Evolutionary conservation across 2,329 filamentous ascomycete species (phyloP).

Genomic region (Pseudogymnoascus sp.): DNA sequence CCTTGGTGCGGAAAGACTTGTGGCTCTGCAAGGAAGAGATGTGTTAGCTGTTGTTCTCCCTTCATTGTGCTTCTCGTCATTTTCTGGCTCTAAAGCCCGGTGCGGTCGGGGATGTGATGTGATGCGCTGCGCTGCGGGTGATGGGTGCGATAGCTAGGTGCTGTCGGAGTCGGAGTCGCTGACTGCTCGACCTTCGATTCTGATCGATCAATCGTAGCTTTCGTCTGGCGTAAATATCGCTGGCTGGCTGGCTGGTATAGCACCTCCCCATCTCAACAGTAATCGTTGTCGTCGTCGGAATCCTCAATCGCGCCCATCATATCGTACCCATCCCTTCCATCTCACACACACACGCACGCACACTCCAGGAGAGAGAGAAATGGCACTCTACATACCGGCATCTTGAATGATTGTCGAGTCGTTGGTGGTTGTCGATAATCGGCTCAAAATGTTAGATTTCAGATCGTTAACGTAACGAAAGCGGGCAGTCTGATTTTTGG

Average conservation of each 20-base stretch:
- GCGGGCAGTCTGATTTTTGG: neutral
- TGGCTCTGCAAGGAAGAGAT: slow-evolving; percentile 61
- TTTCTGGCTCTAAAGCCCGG: no score
- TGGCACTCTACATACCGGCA: slow-evolving; percentile 40
- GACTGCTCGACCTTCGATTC: neutral
- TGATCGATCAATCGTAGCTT: no score
- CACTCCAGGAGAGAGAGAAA: slow-evolving; percentile 17
- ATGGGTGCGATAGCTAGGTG: neutral
- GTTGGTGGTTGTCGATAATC: slow-evolving; percentile 5
- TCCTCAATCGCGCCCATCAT: neutral
- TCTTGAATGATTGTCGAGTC: slow-evolving; percentile 38
- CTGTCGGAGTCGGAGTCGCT: neutral
- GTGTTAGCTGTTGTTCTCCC: slow-evolving; percentile 16
- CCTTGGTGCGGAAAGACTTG: slow-evolving; percentile 99
- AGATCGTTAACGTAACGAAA: neutral
- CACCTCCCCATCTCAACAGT: no score
- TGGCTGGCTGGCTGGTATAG: no score
- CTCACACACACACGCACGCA: neutral
- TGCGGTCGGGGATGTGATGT: neutral
- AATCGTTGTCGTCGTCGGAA: slow-evolving; percentile 11
- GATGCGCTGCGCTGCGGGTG: neutral
- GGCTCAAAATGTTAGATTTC: neutral
- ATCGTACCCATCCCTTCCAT: neutral
- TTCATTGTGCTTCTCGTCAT: slow-evolving; percentile 8
- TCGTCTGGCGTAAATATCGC: slow-evolving; percentile 4